Evolutionary conservation across 2,329 filamentous ascomycete genomes (phyloP).

Genomic region (Sclerotinia borealis): DNA sequence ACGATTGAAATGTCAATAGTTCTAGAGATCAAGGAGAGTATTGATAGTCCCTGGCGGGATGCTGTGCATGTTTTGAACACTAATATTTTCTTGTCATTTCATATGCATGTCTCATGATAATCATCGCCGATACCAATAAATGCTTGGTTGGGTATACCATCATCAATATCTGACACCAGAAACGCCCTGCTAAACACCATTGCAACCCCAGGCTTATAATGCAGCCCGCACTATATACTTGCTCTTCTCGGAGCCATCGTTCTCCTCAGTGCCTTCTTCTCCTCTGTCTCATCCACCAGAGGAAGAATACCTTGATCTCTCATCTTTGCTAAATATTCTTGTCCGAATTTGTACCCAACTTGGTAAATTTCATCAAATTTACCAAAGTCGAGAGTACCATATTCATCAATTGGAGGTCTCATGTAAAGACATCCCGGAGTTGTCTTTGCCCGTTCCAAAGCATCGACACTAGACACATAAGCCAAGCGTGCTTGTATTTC

Average conservation of each 20-base stretch:
- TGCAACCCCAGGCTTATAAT: background rate
- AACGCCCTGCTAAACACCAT: background rate
- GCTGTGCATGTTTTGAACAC: background rate
- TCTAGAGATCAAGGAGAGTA: background rate
- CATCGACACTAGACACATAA: conserved; percentile 92
- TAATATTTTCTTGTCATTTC: background rate
- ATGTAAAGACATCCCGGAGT: conserved; percentile 92
- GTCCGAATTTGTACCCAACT: conserved; percentile 80
- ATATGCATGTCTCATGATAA: background rate
- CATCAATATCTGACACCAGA: background rate
- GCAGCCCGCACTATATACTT: conserved; percentile 50
- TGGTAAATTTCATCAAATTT: conserved; percentile 97
- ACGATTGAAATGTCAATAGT: background rate
- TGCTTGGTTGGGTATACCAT: conserved; percentile 3
- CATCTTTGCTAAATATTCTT: conserved; percentile 70
- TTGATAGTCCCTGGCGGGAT: background rate
- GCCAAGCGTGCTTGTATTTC: conserved; percentile 94
- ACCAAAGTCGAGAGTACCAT: conserved; percentile 90
- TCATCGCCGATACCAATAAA: background rate
- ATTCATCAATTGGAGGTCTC: conserved; percentile 88
- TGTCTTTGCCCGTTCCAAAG: conserved; percentile 85
- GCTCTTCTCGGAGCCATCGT: conserved; percentile 76
- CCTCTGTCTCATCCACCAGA: conserved; percentile 64
- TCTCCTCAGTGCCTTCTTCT: conserved; percentile 68
- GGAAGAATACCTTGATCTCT: conserved; percentile 72